Conservation (phyloP, 371 early-diverging fungal genomes). For the Syncephalastrum sp. region DNA sequence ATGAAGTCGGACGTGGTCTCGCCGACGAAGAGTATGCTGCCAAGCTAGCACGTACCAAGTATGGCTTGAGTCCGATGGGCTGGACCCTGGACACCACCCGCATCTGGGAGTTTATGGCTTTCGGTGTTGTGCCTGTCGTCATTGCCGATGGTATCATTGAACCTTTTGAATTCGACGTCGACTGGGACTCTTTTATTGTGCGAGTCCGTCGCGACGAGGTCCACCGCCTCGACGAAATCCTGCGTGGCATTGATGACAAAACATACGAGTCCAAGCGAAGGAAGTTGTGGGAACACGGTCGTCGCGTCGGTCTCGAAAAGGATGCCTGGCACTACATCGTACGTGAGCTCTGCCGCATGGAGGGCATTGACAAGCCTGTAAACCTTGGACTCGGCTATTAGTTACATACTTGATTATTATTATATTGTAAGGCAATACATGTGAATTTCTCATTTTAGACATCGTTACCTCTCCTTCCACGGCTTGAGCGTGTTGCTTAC, state of each 20-base stretch:
- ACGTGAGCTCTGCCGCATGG: slow-evolving; percentile 50
- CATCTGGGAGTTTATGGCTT: slow-evolving; percentile 59
- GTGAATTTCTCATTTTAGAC: too few relatives aligned
- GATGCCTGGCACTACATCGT: slow-evolving; percentile 62
- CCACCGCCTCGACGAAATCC: slow-evolving; percentile 50
- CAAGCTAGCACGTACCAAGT: slow-evolving; percentile 45
- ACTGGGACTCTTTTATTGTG: slow-evolving; percentile 55
- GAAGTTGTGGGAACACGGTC: slow-evolving; percentile 49
- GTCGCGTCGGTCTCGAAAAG: slow-evolving; percentile 45
- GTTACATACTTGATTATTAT: not conserved
- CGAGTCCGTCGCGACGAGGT: slow-evolving; percentile 50
- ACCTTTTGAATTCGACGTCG: slow-evolving; percentile 56
- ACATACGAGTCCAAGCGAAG: slow-evolving; percentile 46
- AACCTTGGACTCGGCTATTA: slow-evolving; percentile 44
- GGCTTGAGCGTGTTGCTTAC: too few relatives aligned
- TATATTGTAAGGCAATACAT: too few relatives aligned
- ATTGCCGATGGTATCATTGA: slow-evolving; percentile 60
- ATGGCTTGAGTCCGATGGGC: slow-evolving; percentile 55
- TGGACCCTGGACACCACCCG: slow-evolving; percentile 58
- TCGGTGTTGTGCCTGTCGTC: slow-evolving; percentile 58
- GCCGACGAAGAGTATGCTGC: slow-evolving; percentile 40
- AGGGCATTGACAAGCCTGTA: slow-evolving; percentile 31
- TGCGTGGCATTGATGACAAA: slow-evolving; percentile 43
- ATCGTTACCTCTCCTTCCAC: too few relatives aligned
- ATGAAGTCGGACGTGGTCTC: slow-evolving; percentile 39